These are phyloP conservation scores for Oenanthe sinensis DNA, from an alignment of 129 eudicot species.

Conservation along the genomic window DNA sequence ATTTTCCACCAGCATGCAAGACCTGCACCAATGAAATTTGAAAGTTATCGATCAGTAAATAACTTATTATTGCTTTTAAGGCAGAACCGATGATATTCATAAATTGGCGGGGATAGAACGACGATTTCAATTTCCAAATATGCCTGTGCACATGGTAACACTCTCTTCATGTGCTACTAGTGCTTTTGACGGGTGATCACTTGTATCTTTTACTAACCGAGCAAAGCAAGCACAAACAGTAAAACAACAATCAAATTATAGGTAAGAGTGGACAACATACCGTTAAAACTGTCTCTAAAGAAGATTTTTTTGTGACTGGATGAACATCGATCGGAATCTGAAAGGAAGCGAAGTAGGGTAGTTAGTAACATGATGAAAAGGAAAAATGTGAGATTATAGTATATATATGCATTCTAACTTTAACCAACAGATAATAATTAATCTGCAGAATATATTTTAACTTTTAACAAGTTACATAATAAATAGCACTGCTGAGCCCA, in stretches of 20 bases:
- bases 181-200: not conserved
- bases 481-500: not conserved
- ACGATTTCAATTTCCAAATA: not conserved
- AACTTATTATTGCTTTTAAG: not conserved
- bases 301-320: constrained; percentile 77
- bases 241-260: not conserved
- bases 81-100: not conserved
- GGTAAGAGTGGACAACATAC: constrained; percentile 27
- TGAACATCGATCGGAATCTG: constrained; percentile 95
- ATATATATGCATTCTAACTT: not conserved
- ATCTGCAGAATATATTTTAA: not conserved
- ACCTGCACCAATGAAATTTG: constrained; percentile 47
- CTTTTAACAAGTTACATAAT: not conserved
- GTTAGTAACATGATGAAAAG: not conserved
- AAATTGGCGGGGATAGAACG: not conserved
- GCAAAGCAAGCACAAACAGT: not conserved
- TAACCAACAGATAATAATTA: not conserved
- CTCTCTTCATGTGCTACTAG: not conserved
- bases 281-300: constrained; percentile 93
- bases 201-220: not conserved
- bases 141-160: not conserved
- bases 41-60: not conserved
- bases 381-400: not conserved
- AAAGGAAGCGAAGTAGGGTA: constrained; percentile 1
- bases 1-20: constrained; percentile 98